Base-by-base conservation (phyloP, 371 early-diverging fungal genomes). In the Saksenaea oblongispora region DNA sequence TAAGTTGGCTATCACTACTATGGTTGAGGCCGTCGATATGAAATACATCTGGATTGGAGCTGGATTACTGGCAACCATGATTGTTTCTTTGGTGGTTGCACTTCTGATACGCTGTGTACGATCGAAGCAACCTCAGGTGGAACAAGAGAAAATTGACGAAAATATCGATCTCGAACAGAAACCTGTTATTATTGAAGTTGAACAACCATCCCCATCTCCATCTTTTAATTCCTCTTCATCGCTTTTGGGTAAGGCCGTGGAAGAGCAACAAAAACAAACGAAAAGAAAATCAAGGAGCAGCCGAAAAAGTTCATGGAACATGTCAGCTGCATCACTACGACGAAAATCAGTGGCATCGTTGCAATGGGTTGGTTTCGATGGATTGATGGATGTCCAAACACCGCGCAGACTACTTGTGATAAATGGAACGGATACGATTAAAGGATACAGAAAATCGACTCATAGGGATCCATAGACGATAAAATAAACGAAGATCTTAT, bases 281-380 rank as follows among this genome's bases (percentile, higher is more conserved):
- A 22, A 58, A 28, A 36, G 17, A 39, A 60, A 59, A 44, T 59
- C 54, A 54, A 57, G 27, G 26, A 63, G 34, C 26, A 58, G 14
- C 26, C 17, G 10, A 3, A 55, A 54, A 17, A 55, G 28, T 27
- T 44, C 18, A 34, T 47, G 63, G 58, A 8, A 42, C 63, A 26
- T 63, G 57, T 55, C 58, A 28, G 28, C 56, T 57, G 65, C 61
- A 13, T 65, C 65, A 5, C 34, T 65, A 26, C 54, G 65, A 9
- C 65, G 60, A 41, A 65, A 65, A 44, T 65, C 65, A 18, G 65
- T 65, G 31, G 60, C 60, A 13, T 65, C 65, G 4, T 44, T 65
- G 9, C 65, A 65, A 54, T 65, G 65, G 65, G 65, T 65, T 17
- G 51, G 65, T 15, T 60, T 65, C 41, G 60, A 60, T 37, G 55